Evolutionary conservation across 1,139 yeast species (phyloP).

Genomic region (Yamadazyma oceani): DNA sequence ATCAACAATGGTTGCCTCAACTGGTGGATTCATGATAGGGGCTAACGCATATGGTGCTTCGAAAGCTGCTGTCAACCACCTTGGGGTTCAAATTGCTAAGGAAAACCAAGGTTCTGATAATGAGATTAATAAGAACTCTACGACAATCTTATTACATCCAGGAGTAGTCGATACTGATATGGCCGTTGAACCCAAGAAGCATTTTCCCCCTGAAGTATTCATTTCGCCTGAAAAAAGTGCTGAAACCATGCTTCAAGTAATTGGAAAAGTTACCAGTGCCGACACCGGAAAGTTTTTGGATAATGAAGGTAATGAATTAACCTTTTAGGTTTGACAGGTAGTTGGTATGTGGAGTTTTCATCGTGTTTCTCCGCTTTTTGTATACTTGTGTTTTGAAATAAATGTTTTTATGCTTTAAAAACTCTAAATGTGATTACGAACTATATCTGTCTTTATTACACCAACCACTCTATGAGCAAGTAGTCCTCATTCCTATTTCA

Average conservation of each 20-base stretch:
- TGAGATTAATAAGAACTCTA: slow-evolving; percentile 7
- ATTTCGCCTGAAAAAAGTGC: slow-evolving; percentile 2
- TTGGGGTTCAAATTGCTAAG: slow-evolving; percentile 10
- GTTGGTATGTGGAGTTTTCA: too few species aligned
- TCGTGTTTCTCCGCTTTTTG: too few species aligned
- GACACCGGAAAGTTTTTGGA: neutral
- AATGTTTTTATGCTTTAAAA: too few species aligned
- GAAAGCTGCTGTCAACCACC: slow-evolving; percentile 14
- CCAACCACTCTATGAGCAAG: too few species aligned
- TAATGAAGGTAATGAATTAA: neutral
- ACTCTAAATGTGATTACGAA: too few species aligned
- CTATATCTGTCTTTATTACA: too few species aligned
- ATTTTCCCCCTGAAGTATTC: slow-evolving; percentile 2
- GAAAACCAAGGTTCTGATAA: slow-evolving; percentile 7
- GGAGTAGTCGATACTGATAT: slow-evolving; percentile 14
- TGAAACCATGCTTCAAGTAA: neutral
- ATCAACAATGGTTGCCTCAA: slow-evolving; percentile 8
- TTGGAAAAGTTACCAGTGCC: neutral
- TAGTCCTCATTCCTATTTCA: too few species aligned
- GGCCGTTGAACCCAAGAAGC: slow-evolving; percentile 6
- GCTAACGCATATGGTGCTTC: slow-evolving; percentile 16
- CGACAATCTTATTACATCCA: slow-evolving; percentile 12
- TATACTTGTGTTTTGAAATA: too few species aligned
- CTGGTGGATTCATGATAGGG: slow-evolving; percentile 2
- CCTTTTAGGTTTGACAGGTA: neutral